Percentiles rank a stretch among this genome's conserved stretches.
Conservation (phyloP, 306 rosid genomes). For the Heteromeles arbutifolia region DNA sequence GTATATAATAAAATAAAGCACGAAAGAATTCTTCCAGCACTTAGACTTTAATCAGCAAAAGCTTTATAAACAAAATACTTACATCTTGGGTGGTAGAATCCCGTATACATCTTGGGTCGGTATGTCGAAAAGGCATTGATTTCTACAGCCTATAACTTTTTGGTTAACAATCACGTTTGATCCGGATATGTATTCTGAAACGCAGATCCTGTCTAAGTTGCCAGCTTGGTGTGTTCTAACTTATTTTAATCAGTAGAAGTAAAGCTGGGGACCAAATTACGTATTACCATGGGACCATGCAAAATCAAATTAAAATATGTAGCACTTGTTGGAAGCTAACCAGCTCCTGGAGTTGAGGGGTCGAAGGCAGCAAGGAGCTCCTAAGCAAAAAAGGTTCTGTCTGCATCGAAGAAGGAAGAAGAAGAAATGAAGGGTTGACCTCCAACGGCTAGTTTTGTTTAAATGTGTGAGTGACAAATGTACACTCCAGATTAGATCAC, state of each 20-base stretch:
- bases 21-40: neutral
- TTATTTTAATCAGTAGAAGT: neutral
- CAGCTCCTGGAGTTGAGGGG: too few species aligned
- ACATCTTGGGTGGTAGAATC: conserved; percentile 52
- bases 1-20: conserved; percentile 2
- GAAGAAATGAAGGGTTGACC: too few species aligned
- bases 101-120: too few species aligned
- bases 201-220: neutral
- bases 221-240: neutral
- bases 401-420: too few species aligned
- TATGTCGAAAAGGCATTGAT: too few species aligned
- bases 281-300: neutral
- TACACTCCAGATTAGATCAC: too few species aligned
- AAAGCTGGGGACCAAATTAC: neutral
- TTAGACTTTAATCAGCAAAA: neutral
- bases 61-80: conserved; percentile 27
- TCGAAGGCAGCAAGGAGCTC: too few species aligned
- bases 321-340: too few species aligned
- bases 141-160: too few species aligned
- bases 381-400: too few species aligned
- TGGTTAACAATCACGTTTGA: neutral
- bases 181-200: neutral
- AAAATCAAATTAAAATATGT: neutral
- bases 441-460: too few species aligned
- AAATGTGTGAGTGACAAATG: too few species aligned